Conservation (phyloP, 345 rosid species). For the Camelina hispida region DNA sequence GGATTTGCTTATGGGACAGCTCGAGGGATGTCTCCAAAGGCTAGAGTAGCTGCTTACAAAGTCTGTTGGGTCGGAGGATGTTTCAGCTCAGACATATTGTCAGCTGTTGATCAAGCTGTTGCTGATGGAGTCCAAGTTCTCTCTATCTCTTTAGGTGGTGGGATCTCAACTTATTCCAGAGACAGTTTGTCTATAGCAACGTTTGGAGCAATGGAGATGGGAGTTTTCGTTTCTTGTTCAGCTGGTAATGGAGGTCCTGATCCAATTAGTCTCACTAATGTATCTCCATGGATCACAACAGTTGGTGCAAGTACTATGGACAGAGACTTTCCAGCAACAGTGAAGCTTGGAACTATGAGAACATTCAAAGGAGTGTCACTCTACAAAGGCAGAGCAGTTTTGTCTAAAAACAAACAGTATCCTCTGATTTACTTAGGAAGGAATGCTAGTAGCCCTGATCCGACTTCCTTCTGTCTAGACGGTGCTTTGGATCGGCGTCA, state of each 20-base stretch:
- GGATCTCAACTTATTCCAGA: conserved; percentile 57
- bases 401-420: conserved; percentile 49
- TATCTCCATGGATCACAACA: conserved; percentile 84
- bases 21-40: conserved; percentile 79
- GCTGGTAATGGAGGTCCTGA: conserved; percentile 84
- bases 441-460: conserved; percentile 60
- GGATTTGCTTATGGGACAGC: conserved; percentile 82
- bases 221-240: conserved; percentile 72
- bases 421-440: conserved; percentile 66
- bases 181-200: conserved; percentile 75
- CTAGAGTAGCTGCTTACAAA: conserved; percentile 75
- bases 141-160: conserved; percentile 84
- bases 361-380: conserved; percentile 62
- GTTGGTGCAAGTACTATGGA: conserved; percentile 87
- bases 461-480: conserved; percentile 63
- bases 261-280: conserved; percentile 65
- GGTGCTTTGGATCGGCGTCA: conserved; percentile 56
- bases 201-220: conserved; percentile 90
- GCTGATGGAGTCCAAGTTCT: conserved; percentile 78
- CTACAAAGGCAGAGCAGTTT: conserved; percentile 55
- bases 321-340: conserved; percentile 68
- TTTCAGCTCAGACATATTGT: conserved; percentile 73
- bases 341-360: conserved; percentile 56
- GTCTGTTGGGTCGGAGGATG: conserved; percentile 84
- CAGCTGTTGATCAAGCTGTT: conserved; percentile 77